phyloP scores from a whole-genome alignment of 805 yeast species.

The Hanseniaspora taiwanica region DNA sequence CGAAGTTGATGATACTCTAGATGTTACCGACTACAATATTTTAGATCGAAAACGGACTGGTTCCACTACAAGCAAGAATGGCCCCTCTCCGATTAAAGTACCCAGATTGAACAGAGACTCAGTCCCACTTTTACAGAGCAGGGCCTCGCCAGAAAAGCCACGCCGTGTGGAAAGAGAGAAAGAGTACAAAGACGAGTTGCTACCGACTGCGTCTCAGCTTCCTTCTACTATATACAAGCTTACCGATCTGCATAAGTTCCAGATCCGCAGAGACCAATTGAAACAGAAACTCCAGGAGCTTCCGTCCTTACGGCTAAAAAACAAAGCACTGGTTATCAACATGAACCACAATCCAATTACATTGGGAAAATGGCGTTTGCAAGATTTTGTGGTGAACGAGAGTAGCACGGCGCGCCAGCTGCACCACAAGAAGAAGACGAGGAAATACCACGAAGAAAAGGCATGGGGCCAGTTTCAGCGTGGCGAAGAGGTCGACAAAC shows the following conservation, averaged over 20 bases:
- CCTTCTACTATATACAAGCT: background rate
- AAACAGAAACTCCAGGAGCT: too few species aligned
- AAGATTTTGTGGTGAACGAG: conserved; percentile 4
- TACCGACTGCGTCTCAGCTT: conserved; percentile 1
- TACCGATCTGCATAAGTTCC: background rate
- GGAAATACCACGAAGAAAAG: conserved; percentile 3
- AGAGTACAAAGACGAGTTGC: background rate
- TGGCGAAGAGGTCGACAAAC: background rate
- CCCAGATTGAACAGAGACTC: too few species aligned
- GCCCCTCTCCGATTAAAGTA: too few species aligned
- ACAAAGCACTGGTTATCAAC: background rate
- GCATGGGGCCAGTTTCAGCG: background rate
- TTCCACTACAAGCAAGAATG: too few species aligned
- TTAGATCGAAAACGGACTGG: too few species aligned
- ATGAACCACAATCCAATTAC: conserved; percentile 5
- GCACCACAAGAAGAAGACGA: conserved; percentile 1
- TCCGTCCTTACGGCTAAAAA: too few species aligned
- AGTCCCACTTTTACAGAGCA: too few species aligned
- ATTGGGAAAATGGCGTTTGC: conserved; percentile 5
- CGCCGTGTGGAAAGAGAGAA: too few species aligned
- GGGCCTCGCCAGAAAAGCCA: too few species aligned
- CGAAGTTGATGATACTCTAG: too few species aligned
- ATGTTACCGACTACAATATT: too few species aligned
- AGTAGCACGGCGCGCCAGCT: background rate
- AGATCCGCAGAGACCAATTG: background rate